Evolutionary conservation across 345 rosid genomes (phyloP).

Genomic region (Ceriops tagal): DNA sequence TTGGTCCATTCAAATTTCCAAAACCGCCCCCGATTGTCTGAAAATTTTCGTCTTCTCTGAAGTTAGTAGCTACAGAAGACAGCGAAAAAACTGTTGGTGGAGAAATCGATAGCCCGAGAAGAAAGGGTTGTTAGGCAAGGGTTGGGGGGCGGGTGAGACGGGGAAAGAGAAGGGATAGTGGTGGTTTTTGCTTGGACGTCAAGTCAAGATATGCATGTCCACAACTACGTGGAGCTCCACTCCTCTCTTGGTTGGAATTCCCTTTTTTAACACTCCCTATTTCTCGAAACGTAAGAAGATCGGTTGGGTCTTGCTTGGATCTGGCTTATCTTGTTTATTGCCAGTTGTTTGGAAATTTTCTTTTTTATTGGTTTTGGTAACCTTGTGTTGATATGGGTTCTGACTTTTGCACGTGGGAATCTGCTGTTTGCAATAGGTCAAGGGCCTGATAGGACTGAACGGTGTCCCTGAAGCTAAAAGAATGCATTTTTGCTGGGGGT

Average conservation of each 20-base stretch:
- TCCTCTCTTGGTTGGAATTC: constrained; percentile 71
- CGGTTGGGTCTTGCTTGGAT: neutral
- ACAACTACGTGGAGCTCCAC: constrained; percentile 60
- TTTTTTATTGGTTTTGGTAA: neutral
- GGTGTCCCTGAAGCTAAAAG: no score
- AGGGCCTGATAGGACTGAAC: no score
- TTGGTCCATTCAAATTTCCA: neutral
- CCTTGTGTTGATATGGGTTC: no score
- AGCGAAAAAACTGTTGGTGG: no score
- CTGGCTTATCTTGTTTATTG: neutral
- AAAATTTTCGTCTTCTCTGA: neutral
- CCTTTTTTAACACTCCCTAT: constrained; percentile 78
- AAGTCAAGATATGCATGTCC: constrained; percentile 66
- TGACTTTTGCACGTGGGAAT: no score
- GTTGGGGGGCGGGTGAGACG: constrained; percentile 51
- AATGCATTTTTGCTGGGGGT: no score
- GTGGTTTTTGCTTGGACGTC: constrained; percentile 90
- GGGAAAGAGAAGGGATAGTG: constrained; percentile 54
- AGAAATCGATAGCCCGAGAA: neutral
- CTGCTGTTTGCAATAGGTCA: no score
- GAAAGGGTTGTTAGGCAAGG: neutral
- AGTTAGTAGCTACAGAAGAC: neutral
- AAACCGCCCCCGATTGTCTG: neutral
- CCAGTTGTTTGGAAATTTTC: neutral
- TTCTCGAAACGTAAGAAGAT: constrained; percentile 62